Base-by-base conservation (phyloP, 306 rosid species). In the Rosa persica region DNA sequence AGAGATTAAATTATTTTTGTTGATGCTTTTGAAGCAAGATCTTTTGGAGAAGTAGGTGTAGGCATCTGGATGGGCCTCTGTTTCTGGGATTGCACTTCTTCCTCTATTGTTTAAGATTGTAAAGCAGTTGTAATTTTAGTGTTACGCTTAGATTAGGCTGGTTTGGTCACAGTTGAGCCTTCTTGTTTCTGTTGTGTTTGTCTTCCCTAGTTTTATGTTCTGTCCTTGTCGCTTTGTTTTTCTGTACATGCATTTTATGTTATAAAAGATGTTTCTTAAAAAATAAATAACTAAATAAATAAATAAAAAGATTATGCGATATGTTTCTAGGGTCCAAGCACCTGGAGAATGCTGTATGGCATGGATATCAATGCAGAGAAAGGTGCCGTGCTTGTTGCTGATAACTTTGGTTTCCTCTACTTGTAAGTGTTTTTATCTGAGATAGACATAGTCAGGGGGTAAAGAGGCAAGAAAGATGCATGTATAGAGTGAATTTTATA, bases 291-390 rank as follows among this genome's bases (percentile, higher is more conserved):
- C n/a, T 23, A 27, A 62, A 13, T 6, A 62, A 27, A 12, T 6
- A 27, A 25, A 55, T 23, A 25, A n/a, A 23, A 30, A 30, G 11
- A 39, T 15, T 17, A 9, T 7, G 22, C 38, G 44, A 19, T 47
- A 78, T 86, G 65, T 22, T 34, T 83, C 7, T 77, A 94, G 98
- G 97, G 97, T 72, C 92, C 87, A 69, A 80, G 72, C 76, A 87
- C 70, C 52, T 92, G 97, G 95, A 89, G 86, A 82, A 92, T 94
- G 97, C 92, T 92, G 48, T 92, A 92, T 85, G 98, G 98, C 82
- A 94, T 94, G 98, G 98, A 94, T 85, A 65, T 94, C 66, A 90
- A 92, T 90, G 79, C 76, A 39, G 97, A 94, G 78, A 94, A 81
- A 85, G 87, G 91, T 72, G 88, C 79, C 74, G 92, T 88, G 40